Percentiles rank a stretch among this genome's conserved stretches.
Conservation (phyloP, 2,329 filamentous ascomycete species). For the Colletotrichum destructivum region DNA sequence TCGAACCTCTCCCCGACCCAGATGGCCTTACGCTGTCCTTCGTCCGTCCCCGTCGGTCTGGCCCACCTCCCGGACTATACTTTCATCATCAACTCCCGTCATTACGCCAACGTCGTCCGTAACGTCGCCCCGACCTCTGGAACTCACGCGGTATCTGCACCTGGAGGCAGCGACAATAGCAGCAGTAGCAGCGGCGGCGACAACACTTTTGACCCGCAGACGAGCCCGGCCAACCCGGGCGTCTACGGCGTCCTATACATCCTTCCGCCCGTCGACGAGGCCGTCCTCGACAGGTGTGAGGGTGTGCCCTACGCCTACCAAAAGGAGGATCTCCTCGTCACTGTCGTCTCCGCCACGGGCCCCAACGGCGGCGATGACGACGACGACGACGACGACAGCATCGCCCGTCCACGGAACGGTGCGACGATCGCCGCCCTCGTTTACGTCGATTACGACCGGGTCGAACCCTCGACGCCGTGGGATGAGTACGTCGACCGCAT, state of each 20-base stretch:
- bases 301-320: conserved; percentile 75
- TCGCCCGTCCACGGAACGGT: neutral
- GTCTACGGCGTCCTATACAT: conserved; percentile 73
- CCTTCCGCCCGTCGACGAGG: conserved; percentile 66
- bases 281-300: conserved; percentile 69
- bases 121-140: conserved; percentile 13
- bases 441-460: conserved; percentile 69
- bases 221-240: conserved; percentile 49
- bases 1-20: conserved; percentile 78
- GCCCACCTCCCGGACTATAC: conserved; percentile 69
- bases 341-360: conserved; percentile 49
- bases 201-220: neutral
- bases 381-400: neutral
- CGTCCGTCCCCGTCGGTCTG: conserved; percentile 69
- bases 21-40: conserved; percentile 75
- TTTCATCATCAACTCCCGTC: conserved; percentile 78
- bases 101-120: conserved; percentile 78
- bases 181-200: neutral
- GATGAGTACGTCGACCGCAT: conserved; percentile 75
- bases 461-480: conserved; percentile 57
- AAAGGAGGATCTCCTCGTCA: conserved; percentile 64
- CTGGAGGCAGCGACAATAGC: conserved; percentile 26
- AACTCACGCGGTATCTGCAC: neutral
- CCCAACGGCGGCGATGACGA: conserved; percentile 3
- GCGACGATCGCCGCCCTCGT: conserved; percentile 62